A percentile compares a stretch with the other conserved stretches of the same genome.
These are phyloP conservation scores for Incumbomyces lentus DNA, from an alignment of 2,329 filamentous ascomycete species.

Conservation along the genomic window DNA sequence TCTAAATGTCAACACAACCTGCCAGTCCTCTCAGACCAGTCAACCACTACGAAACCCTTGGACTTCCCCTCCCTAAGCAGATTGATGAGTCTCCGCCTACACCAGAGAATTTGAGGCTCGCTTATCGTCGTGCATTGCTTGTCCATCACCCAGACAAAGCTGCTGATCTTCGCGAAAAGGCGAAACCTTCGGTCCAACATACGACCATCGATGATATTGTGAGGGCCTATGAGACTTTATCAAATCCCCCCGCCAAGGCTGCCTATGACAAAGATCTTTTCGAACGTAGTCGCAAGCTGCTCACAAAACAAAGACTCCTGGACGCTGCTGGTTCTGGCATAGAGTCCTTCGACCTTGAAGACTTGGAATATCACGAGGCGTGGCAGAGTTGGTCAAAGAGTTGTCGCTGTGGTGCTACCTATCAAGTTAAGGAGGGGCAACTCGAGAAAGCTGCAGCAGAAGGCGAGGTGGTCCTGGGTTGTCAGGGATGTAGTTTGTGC, in stretches of 20 bases:
- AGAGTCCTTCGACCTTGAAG: conserved; percentile 49
- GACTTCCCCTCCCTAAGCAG: conserved; percentile 24
- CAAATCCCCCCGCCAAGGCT: conserved; percentile 30
- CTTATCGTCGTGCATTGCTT: conserved; percentile 49
- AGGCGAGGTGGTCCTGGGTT: conserved; percentile 49
- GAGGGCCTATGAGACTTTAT: conserved; percentile 46
- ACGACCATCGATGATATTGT: conserved; percentile 47
- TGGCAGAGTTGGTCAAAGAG: conserved; percentile 38
- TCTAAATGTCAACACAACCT: too few relatives aligned
- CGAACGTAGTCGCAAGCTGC: conserved; percentile 15
- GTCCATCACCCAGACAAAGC: conserved; percentile 50
- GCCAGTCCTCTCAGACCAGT: not conserved
- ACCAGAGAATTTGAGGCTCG: conserved; percentile 39
- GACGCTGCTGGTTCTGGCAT: conserved; percentile 39
- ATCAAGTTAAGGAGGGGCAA: conserved; percentile 44
- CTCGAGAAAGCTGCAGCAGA: conserved; percentile 33
- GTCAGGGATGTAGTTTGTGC: conserved; percentile 54
- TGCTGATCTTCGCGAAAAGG: not conserved
- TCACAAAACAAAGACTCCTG: conserved; percentile 14
- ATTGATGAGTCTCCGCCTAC: conserved; percentile 16
- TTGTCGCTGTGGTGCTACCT: conserved; percentile 52
- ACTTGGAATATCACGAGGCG: conserved; percentile 35
- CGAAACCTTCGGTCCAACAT: not conserved
- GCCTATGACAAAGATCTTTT: conserved; percentile 37
- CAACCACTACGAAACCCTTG: conserved; percentile 31